phyloP scores from a whole-genome alignment of 2,329 filamentous ascomycete genomes.

The Rhexocercosporidium sp. region DNA sequence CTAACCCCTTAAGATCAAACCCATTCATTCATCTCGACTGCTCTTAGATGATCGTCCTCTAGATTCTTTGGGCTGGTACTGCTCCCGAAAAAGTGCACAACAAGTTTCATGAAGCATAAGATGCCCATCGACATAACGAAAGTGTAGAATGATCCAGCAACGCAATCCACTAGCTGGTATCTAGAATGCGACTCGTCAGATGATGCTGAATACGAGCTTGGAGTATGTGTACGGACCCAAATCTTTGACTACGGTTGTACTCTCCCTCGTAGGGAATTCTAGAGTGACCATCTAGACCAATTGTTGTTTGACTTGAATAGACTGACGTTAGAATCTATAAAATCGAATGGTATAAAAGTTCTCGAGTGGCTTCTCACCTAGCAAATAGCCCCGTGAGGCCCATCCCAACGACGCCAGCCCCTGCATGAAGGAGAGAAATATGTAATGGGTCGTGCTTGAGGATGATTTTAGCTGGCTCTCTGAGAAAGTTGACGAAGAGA shows the following conservation, averaged over 20 bases:
- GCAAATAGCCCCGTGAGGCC: conserved; percentile 81
- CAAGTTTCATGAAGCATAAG: conserved; percentile 75
- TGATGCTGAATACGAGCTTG: too few relatives aligned
- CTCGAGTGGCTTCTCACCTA: background rate
- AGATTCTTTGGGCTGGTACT: too few relatives aligned
- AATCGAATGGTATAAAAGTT: too few relatives aligned
- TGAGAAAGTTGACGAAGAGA: conserved; percentile 81
- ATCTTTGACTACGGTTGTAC: background rate
- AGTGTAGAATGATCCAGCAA: conserved; percentile 75
- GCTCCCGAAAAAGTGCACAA: background rate
- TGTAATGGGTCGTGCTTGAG: conserved; percentile 82
- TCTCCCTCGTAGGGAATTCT: background rate
- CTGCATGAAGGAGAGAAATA: conserved; percentile 83
- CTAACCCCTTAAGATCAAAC: too few relatives aligned
- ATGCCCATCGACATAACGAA: conserved; percentile 79
- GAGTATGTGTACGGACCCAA: background rate
- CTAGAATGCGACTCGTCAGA: conserved; percentile 72
- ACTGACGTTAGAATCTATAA: too few relatives aligned
- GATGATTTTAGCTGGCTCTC: conserved; percentile 84
- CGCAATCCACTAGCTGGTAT: conserved; percentile 81
- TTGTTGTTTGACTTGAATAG: background rate
- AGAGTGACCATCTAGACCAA: background rate
- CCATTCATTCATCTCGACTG: too few relatives aligned
- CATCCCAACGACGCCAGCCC: conserved; percentile 79
- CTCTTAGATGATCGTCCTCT: too few relatives aligned